These are phyloP conservation scores for Talaromyces sp. DNA, from an alignment of 2,329 filamentous ascomycete genomes.

Conservation along the genomic window DNA sequence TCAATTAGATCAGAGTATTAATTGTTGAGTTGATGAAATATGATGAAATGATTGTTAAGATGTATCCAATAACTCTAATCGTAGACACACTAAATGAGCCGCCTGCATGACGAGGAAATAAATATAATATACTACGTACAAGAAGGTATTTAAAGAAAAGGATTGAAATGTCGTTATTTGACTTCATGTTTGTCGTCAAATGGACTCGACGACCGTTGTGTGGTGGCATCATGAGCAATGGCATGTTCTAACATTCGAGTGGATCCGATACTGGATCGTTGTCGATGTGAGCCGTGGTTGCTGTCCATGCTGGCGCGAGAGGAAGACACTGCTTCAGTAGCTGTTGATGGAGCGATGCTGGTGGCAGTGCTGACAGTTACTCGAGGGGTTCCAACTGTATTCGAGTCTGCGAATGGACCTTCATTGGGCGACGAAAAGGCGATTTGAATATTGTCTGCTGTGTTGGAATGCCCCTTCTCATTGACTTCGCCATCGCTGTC, in stretches of 20 bases:
- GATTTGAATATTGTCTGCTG: slow-evolving; percentile 23
- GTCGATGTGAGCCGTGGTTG: slow-evolving; percentile 14
- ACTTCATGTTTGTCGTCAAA: slow-evolving; percentile 19
- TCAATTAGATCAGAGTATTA: not conserved
- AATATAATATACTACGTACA: slow-evolving; percentile 14
- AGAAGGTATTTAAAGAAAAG: not conserved
- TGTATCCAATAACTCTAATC: not conserved
- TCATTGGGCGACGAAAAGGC: slow-evolving; percentile 8
- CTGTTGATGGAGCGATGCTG: slow-evolving; percentile 9
- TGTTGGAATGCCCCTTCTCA: slow-evolving; percentile 5
- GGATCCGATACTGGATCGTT: slow-evolving; percentile 28
- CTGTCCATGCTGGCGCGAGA: slow-evolving; percentile 10
- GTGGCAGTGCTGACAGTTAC: slow-evolving; percentile 14
- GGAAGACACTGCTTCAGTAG: slow-evolving; percentile 20
- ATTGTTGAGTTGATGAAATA: not conserved
- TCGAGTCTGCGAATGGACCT: slow-evolving; percentile 22
- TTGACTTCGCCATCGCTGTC: slow-evolving; percentile 22
- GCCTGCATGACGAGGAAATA: slow-evolving; percentile 1
- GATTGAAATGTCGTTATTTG: slow-evolving; percentile 11
- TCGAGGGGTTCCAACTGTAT: not conserved
- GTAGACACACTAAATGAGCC: not conserved
- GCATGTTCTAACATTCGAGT: slow-evolving; percentile 27
- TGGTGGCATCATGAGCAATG: slow-evolving; percentile 4
- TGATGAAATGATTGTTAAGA: not conserved
- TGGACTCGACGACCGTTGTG: slow-evolving; percentile 14